Conservation (phyloP, 495 filamentous ascomycete genomes). For the Podospora fimiseda region DNA sequence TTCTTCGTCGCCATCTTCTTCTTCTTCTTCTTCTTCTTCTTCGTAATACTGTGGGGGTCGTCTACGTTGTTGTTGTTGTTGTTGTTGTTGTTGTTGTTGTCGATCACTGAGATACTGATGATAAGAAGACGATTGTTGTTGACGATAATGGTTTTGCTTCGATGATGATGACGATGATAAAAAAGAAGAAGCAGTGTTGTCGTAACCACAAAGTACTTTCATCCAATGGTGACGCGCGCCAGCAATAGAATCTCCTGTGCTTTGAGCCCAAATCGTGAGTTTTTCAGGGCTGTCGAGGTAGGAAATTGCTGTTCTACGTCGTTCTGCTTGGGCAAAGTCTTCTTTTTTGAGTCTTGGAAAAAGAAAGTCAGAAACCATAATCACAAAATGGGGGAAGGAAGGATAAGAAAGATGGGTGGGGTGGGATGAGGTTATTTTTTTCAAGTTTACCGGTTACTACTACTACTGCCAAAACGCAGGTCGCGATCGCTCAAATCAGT, state of each 20-base stretch:
- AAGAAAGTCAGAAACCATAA: background rate
- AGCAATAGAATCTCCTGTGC: constrained; percentile 42
- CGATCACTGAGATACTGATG: too few relatives aligned
- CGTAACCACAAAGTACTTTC: constrained; percentile 43
- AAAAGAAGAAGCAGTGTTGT: too few relatives aligned
- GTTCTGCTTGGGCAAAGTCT: constrained; percentile 27
- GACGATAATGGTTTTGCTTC: too few relatives aligned
- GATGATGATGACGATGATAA: too few relatives aligned
- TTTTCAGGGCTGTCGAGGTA: constrained; percentile 46
- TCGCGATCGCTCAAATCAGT: constrained; percentile 23
- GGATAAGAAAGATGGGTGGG: background rate
- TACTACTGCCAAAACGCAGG: constrained; percentile 10
- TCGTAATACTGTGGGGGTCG: too few relatives aligned
- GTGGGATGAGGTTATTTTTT: too few relatives aligned
- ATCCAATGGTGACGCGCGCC: constrained; percentile 44
- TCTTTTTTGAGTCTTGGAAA: constrained; percentile 13
- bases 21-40: too few relatives aligned
- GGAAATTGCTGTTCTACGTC: constrained; percentile 35
- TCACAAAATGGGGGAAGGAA: background rate
- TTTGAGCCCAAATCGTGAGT: constrained; percentile 47
- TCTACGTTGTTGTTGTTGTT: too few relatives aligned
- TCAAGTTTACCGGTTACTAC: constrained; percentile 14
- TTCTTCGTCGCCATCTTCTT: too few relatives aligned
- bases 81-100: too few relatives aligned
- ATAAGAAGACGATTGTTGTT: too few relatives aligned